Evolutionary conservation across 257 asterid genomes (phyloP).

Genomic region (Jaltomata sinuosa): DNA sequence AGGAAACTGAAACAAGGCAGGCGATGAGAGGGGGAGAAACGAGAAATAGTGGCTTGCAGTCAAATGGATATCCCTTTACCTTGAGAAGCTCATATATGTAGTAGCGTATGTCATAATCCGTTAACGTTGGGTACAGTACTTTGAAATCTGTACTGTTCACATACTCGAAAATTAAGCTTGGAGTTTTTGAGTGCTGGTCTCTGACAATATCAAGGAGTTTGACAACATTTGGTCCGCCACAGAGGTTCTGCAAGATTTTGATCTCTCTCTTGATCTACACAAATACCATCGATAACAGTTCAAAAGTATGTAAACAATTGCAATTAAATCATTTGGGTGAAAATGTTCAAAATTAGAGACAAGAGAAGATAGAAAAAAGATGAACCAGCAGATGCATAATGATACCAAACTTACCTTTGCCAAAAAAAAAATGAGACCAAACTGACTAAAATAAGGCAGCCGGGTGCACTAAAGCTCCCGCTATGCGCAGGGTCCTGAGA

Average conservation of each 20-base stretch:
- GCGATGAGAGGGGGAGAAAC: not conserved
- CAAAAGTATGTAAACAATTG: not conserved
- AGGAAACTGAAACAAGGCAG: not conserved
- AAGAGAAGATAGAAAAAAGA: not conserved
- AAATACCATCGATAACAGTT: not conserved
- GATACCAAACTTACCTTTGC: too few species aligned
- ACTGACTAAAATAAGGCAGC: not conserved
- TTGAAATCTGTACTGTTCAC: slow-evolving; percentile 83
- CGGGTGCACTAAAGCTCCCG: too few species aligned
- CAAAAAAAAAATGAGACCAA: not conserved
- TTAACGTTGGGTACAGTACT: slow-evolving; percentile 65
- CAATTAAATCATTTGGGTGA: not conserved
- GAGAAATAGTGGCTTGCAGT: not conserved
- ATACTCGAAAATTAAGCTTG: slow-evolving; percentile 70
- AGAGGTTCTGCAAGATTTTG: slow-evolving; percentile 63
- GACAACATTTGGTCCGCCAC: slow-evolving; percentile 71
- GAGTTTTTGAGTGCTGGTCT: slow-evolving; percentile 76
- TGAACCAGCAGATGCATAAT: not conserved
- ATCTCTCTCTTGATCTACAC: slow-evolving; percentile 72
- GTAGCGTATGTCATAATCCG: slow-evolving; percentile 77
- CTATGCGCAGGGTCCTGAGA: too few species aligned
- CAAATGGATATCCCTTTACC: slow-evolving; percentile 24
- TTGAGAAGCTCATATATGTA: slow-evolving; percentile 77
- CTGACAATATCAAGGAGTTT: slow-evolving; percentile 68
- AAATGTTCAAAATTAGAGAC: not conserved